phyloP scores from a whole-genome alignment of 1,284 basidiomycete genomes.

The Rhodotorula sp. region DNA sequence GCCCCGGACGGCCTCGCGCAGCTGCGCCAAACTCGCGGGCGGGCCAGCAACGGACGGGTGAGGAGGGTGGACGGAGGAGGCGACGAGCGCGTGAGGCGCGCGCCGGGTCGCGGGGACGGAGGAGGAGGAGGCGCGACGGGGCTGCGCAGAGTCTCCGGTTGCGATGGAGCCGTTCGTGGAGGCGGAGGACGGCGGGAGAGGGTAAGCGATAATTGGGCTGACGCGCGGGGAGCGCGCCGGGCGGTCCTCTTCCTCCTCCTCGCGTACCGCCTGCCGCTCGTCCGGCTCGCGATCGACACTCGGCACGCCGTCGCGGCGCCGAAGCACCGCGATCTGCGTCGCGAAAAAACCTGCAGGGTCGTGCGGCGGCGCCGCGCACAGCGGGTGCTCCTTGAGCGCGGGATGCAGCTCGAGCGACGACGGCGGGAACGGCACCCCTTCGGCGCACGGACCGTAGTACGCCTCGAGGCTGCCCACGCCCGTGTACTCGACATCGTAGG shows the following conservation, averaged over 20 bases:
- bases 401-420: slow-evolving; percentile 34
- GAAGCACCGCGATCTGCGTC: slow-evolving; percentile 71
- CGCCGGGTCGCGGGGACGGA: too few species aligned
- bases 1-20: not conserved
- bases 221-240: slow-evolving; percentile 48
- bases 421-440: slow-evolving; percentile 37
- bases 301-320: slow-evolving; percentile 34
- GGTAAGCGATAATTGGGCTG: slow-evolving; percentile 25
- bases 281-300: not conserved
- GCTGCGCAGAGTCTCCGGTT: too few species aligned
- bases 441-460: slow-evolving; percentile 30
- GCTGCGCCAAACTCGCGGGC: not conserved
- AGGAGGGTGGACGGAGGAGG: not conserved
- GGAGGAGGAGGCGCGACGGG: not conserved
- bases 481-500: slow-evolving; percentile 36
- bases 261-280: not conserved
- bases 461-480: slow-evolving; percentile 42
- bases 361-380: not conserved
- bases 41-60: not conserved
- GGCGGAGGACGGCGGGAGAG: not conserved
- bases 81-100: slow-evolving; percentile 14
- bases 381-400: slow-evolving; percentile 18
- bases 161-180: not conserved
- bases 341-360: slow-evolving; percentile 58
- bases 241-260: slow-evolving; percentile 46